phyloP scores from a whole-genome alignment of 208 protist species.

The Jaenimonas drosophilae region DNA sequence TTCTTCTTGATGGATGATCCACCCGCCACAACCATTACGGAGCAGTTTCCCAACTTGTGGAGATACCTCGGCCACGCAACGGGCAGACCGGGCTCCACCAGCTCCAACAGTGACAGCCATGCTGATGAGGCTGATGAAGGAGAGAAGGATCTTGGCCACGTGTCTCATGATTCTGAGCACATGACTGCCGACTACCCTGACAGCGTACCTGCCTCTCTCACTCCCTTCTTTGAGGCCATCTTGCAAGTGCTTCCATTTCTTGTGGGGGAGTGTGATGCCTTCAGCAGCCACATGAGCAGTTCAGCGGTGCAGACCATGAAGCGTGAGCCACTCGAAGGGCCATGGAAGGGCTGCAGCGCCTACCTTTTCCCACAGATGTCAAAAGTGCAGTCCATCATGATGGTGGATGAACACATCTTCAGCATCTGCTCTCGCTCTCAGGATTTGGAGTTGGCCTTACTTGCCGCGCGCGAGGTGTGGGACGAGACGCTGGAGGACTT shows the following conservation, averaged over 20 bases:
- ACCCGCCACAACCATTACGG: slow-evolving; percentile 41
- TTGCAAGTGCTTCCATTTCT: slow-evolving; percentile 82
- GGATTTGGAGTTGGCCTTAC: slow-evolving; percentile 75
- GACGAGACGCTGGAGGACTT: slow-evolving; percentile 34
- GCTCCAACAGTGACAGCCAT: neutral
- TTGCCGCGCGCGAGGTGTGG: slow-evolving; percentile 59
- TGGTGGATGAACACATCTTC: slow-evolving; percentile 70
- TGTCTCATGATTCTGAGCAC: neutral
- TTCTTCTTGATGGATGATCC: slow-evolving; percentile 76
- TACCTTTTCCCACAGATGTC: slow-evolving; percentile 70
- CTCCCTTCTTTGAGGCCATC: slow-evolving; percentile 42
- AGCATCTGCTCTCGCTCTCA: slow-evolving; percentile 48
- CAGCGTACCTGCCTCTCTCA: slow-evolving; percentile 66
- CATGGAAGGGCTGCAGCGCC: slow-evolving; percentile 66
- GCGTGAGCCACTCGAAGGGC: slow-evolving; percentile 34
- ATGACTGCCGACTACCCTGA: slow-evolving; percentile 32
- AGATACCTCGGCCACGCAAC: slow-evolving; percentile 71
- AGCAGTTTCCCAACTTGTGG: slow-evolving; percentile 53
- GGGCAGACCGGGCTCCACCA: slow-evolving; percentile 44
- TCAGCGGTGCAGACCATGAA: slow-evolving; percentile 45
- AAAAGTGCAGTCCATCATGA: slow-evolving; percentile 71
- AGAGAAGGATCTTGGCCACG: neutral
- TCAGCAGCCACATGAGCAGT: slow-evolving; percentile 68
- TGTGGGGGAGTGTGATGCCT: slow-evolving; percentile 68
- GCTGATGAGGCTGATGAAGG: slow-evolving; percentile 3